Percentiles rank a stretch among this genome's conserved stretches.
These are phyloP conservation scores for Fusarium penzigii DNA, from an alignment of 2,329 filamentous ascomycete species.

Conservation along the genomic window DNA sequence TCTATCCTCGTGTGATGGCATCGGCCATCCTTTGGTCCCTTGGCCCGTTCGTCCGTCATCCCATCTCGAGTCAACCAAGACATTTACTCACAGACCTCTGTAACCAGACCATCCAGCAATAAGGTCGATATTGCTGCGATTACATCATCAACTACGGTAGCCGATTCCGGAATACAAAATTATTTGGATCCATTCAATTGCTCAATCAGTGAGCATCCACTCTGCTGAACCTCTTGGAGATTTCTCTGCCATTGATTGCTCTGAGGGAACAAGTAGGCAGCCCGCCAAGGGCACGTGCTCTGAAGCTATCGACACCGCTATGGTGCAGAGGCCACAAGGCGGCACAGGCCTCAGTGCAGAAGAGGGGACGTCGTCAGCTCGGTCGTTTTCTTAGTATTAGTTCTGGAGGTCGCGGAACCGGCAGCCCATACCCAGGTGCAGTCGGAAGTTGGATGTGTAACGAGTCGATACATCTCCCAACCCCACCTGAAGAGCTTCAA, in stretches of 20 bases:
- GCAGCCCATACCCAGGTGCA: conserved; percentile 25
- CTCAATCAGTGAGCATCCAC: not conserved
- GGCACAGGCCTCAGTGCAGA: conserved; percentile 12
- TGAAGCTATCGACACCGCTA: conserved; percentile 32
- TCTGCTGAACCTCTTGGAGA: conserved; percentile 25
- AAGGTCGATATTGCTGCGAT: conserved; percentile 11
- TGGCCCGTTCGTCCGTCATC: conserved; percentile 5
- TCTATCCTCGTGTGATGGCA: not conserved
- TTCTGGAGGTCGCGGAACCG: conserved; percentile 30
- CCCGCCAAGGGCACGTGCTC: conserved; percentile 22
- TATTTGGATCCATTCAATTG: not conserved
- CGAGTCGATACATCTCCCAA: conserved; percentile 19
- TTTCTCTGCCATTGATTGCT: conserved; percentile 13
- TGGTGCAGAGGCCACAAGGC: conserved; percentile 25
- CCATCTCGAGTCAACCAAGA: conserved; percentile 1
- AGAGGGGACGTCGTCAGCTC: conserved; percentile 25
- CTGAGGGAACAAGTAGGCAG: conserved; percentile 16
- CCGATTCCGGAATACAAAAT: not conserved
- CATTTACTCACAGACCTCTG: too few species aligned
- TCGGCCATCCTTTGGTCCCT: conserved; percentile 6
- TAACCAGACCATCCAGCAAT: too few species aligned
- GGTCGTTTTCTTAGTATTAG: conserved; percentile 21
- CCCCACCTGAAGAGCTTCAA: conserved; percentile 8
- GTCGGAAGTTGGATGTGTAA: conserved; percentile 12
- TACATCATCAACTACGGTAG: not conserved